A percentile compares a stretch with the other conserved stretches of the same genome.
These are phyloP conservation scores for Xylariaceae sp. DNA, from an alignment of 2,329 filamentous ascomycete genomes.

Conservation along the genomic window DNA sequence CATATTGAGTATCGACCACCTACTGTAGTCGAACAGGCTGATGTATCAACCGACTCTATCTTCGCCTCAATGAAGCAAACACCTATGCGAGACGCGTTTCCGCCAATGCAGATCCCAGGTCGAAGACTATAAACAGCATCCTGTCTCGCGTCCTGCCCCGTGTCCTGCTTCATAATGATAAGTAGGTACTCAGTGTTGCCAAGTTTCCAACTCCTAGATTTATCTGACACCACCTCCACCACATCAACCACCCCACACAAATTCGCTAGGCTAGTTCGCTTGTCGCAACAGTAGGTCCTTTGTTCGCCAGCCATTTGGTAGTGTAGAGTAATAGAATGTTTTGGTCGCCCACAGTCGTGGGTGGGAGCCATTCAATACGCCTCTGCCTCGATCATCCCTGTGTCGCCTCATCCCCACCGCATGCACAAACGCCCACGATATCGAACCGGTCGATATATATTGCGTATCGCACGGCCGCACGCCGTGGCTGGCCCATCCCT, in stretches of 20 bases:
- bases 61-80: neutral
- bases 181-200: neutral
- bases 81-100: neutral
- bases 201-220: neutral
- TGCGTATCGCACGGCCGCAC: neutral
- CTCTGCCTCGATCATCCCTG: neutral
- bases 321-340: neutral
- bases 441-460: neutral
- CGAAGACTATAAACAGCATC: neutral
- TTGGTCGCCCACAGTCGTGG: neutral
- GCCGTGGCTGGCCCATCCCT: neutral
- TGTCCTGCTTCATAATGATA: neutral
- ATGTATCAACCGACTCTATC: neutral
- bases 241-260: neutral
- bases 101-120: neutral
- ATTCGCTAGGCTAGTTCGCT: neutral
- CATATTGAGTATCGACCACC: neutral
- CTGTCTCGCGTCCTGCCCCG: neutral
- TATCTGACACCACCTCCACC: neutral
- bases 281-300: neutral
- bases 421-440: neutral
- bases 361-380: neutral
- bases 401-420: neutral
- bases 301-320: neutral
- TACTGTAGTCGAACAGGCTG: neutral